Evolutionary conservation across 1,139 yeast genomes (phyloP).

Genomic region (Nakaseomyces kungkrabaensis): DNA sequence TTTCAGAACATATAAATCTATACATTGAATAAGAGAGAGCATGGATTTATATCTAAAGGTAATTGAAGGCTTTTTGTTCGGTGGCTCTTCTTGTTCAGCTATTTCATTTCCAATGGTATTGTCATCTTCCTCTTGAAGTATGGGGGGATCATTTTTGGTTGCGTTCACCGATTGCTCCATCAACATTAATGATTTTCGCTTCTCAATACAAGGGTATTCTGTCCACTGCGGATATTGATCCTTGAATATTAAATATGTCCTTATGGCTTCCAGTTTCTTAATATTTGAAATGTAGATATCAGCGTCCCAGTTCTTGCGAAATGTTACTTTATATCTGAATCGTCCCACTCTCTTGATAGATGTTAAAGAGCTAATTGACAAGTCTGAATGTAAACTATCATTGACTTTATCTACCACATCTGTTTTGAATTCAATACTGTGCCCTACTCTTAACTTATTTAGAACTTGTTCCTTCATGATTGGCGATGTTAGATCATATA

Average conservation of each 20-base stretch:
- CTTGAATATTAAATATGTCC: conserved; percentile 17
- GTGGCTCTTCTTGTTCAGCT: neutral
- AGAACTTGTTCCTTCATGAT: conserved; percentile 13
- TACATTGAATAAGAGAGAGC: conserved; percentile 19
- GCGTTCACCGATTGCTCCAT: neutral
- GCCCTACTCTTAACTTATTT: conserved; percentile 23
- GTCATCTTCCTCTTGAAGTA: neutral
- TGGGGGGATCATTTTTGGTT: neutral
- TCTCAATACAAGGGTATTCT: conserved; percentile 1
- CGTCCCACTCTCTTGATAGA: conserved; percentile 18
- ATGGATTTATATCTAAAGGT: conserved; percentile 17
- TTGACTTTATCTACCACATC: conserved; percentile 12
- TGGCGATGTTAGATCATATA: conserved; percentile 25
- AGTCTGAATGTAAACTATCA: conserved; percentile 5
- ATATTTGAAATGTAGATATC: conserved; percentile 23
- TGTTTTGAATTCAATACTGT: conserved; percentile 16
- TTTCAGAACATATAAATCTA: conserved; percentile 24
- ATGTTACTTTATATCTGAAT: conserved; percentile 20
- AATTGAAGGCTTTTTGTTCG: conserved; percentile 20
- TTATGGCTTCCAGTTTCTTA: conserved; percentile 16
- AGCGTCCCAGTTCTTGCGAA: conserved; percentile 24
- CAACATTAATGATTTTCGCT: neutral
- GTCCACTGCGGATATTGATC: conserved; percentile 2
- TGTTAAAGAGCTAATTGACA: neutral
- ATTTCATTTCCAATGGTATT: neutral